phyloP scores from a whole-genome alignment of 208 protist genomes.

The Trypanosoma caninum region DNA sequence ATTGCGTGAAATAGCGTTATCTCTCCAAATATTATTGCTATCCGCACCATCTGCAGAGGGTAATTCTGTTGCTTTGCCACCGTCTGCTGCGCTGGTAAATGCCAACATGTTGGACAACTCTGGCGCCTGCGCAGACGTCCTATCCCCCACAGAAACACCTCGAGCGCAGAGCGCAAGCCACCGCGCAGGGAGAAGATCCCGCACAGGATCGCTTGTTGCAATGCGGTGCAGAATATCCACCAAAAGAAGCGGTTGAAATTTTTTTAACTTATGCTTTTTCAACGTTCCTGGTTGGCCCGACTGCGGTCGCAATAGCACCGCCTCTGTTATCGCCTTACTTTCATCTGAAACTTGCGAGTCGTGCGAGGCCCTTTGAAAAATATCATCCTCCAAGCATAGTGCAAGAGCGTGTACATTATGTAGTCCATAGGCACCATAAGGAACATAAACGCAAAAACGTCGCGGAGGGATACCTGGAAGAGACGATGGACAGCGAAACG shows the following conservation, averaged over 20 bases:
- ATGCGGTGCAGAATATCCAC: conserved; percentile 61
- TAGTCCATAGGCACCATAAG: conserved; percentile 48
- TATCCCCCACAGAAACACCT: neutral
- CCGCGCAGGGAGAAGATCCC: conserved; percentile 6
- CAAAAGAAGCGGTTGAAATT: conserved; percentile 49
- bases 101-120: neutral
- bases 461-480: conserved; percentile 62
- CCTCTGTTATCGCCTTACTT: neutral
- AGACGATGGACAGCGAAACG: conserved; percentile 60
- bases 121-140: neutral
- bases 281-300: too few species aligned
- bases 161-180: neutral
- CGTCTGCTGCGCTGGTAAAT: neutral
- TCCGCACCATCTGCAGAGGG: neutral
- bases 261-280: too few species aligned
- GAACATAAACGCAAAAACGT: conserved; percentile 46
- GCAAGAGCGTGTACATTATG: conserved; percentile 55
- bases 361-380: conserved; percentile 49
- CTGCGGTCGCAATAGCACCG: neutral
- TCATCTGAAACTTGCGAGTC: conserved; percentile 6
- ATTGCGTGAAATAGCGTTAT: neutral
- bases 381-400: conserved; percentile 50
- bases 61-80: neutral
- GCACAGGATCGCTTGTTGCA: conserved; percentile 31
- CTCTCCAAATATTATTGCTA: neutral